Percentiles rank a stretch among this genome's conserved stretches.
Evolutionary conservation across 2,329 filamentous ascomycete genomes (phyloP).

Genomic region (Sclerotinia borealis): DNA sequence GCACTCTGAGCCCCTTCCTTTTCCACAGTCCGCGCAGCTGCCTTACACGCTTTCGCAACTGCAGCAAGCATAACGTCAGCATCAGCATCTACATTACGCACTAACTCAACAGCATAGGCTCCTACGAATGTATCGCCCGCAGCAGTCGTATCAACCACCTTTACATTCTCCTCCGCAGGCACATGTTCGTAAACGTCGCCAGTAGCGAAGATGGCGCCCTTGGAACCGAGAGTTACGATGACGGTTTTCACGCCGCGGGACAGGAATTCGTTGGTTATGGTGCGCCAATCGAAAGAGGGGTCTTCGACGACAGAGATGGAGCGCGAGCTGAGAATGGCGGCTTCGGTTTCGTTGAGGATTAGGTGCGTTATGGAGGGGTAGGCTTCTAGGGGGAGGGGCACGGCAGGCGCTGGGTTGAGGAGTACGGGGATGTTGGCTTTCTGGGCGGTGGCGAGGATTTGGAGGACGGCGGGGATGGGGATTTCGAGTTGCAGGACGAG

Average conservation of each 20-base stretch:
- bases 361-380: slow-evolving; percentile 69
- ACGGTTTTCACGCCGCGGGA: slow-evolving; percentile 65
- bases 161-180: slow-evolving; percentile 57
- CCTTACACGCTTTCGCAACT: slow-evolving; percentile 53
- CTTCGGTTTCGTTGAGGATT: slow-evolving; percentile 88
- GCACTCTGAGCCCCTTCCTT: slow-evolving; percentile 58
- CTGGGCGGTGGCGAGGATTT: slow-evolving; percentile 49
- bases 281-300: slow-evolving; percentile 37
- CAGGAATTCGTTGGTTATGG: slow-evolving; percentile 56
- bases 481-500: slow-evolving; percentile 77
- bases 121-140: slow-evolving; percentile 95
- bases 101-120: slow-evolving; percentile 71
- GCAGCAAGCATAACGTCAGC: slow-evolving; percentile 36
- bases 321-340: slow-evolving; percentile 60
- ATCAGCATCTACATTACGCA: slow-evolving; percentile 39
- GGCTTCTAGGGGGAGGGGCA: slow-evolving; percentile 57
- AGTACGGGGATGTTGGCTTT: slow-evolving; percentile 54
- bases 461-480: slow-evolving; percentile 58
- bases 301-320: slow-evolving; percentile 38
- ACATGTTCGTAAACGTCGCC: slow-evolving; percentile 44
- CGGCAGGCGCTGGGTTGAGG: slow-evolving; percentile 80
- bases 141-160: slow-evolving; percentile 86
- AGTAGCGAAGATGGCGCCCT: slow-evolving; percentile 66
- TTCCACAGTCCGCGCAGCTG: slow-evolving; percentile 61
- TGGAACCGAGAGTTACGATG: slow-evolving; percentile 76